These are phyloP conservation scores for Wickerhamiella shivajii DNA, from an alignment of 805 yeast species.

Conservation along the genomic window DNA sequence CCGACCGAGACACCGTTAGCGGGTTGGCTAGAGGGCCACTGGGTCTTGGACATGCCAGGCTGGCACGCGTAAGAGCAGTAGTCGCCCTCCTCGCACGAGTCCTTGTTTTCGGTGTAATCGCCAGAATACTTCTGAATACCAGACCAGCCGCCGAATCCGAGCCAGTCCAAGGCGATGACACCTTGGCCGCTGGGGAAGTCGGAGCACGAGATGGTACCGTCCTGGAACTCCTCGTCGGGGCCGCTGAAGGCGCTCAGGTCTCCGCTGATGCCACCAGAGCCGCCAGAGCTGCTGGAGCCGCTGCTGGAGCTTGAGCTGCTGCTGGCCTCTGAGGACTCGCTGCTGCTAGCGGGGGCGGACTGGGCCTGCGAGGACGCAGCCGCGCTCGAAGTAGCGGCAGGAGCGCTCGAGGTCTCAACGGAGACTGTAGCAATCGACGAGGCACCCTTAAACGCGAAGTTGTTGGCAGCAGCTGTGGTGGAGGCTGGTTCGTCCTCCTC, in stretches of 20 bases:
- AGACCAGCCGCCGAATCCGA: constrained; percentile 73
- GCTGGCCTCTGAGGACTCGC: constrained; percentile 23
- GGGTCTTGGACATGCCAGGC: constrained; percentile 98
- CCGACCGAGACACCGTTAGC: constrained; percentile 82
- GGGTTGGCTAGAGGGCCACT: constrained; percentile 89
- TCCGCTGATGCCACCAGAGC: constrained; percentile 30
- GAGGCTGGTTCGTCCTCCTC: constrained; percentile 12
- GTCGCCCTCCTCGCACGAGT: constrained; percentile 68
- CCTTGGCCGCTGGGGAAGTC: constrained; percentile 72
- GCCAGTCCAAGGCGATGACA: constrained; percentile 58
- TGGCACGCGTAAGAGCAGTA: constrained; percentile 98
- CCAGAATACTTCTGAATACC: constrained; percentile 45
- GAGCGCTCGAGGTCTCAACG: constrained; percentile 17
- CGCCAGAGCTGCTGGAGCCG: constrained; percentile 21
- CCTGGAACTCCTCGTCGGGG: constrained; percentile 52
- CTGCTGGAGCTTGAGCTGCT: constrained; percentile 23
- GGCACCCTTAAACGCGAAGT: constrained; percentile 8
- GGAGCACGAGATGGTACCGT: constrained; percentile 55
- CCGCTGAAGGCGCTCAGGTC: constrained; percentile 41
- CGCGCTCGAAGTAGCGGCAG: constrained; percentile 21
- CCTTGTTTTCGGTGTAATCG: constrained; percentile 45
- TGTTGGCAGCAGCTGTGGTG: constrained; percentile 6
- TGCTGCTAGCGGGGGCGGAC: constrained; percentile 17
- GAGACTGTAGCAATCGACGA: too few relatives aligned
- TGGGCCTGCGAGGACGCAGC: constrained; percentile 20